Evolutionary conservation across 2,329 filamentous ascomycete genomes (phyloP), one percentile per base, ranked within the genome.

Genomic region (Leptoxyphium fumago): DNA sequence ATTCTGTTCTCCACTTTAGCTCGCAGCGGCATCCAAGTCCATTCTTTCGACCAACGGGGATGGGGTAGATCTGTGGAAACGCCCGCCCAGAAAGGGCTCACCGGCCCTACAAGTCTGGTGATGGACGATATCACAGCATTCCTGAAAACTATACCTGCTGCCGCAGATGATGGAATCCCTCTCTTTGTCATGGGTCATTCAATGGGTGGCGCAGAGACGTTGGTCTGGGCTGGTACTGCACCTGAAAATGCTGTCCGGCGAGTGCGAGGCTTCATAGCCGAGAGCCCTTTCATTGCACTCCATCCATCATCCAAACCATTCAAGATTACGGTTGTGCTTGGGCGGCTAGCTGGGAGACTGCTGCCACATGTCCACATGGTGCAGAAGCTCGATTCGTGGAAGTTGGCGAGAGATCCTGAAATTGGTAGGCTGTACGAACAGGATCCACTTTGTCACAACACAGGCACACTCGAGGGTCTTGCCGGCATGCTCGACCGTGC

Each of bases 131-230:
- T 94, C 44, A 83, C 78, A 10, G 78, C 79, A 38, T 85, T 95
- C 60, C 70, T 91, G 51, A 70, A 70, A 46, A 66, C 68, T 29
- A 73, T 81, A 49, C 65, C 80, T 5, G 48, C 46, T 18, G 60
- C 64, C 36, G 29, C 21, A 11, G 43, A 44, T 7, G 53, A 52
- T 14, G 38, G 46, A 9, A 48, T 64, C 2, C 85, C 86, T 0
- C 58, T 93, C 13, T 95, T 94, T 64, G 72, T 95, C 15, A 78
- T 91, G 69, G 88, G 88, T 43, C 86, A 94, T 64, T 87, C 81
- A 17, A 94, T 94, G 85, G 88, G 88, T 51, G 88, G 88, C 46
- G 84, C 78, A 18, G 74, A 93, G 63, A 74, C 79, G 5, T 66
- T 94, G 8, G 78, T 75, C 38, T 80, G 76, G 52, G 67, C 65